Base-by-base conservation (phyloP, 768 basidiomycete genomes). In the Amanita rimosa region DNA sequence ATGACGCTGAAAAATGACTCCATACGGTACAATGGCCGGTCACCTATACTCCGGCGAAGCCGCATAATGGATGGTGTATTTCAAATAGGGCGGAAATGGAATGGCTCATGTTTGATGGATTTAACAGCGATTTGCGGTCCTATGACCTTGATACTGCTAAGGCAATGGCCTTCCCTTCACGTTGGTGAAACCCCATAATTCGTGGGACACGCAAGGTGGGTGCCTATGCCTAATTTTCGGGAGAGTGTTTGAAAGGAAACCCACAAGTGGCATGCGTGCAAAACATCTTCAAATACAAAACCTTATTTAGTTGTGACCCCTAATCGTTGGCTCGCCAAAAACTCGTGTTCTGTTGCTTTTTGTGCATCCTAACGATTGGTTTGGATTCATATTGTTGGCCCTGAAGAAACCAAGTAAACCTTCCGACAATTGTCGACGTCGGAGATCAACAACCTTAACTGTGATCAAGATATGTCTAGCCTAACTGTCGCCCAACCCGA, bases 401-500 rank as follows among this genome's bases (percentile, higher is more conserved):
- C 21, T 36, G 37, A 17, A 21, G 31, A 22, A 24, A 39, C 21
- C 17, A 39, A 39, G 2, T 21, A 17, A 39, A 39, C 38, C 9
- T 5, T 3, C 38, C 17, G 17, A 39, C 19, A 39, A 21, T 39
- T 39, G 31, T 39, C 38, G 38, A 39, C 16, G 35, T 1, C 37
- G 37, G 27, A 42, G 24, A 24, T 50, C 19, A 40, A 27, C 24
- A 39, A 51, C 46, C 46, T 27, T 49, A 27, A 53, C 47, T 36
- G 38, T 27, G 43, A 36, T 51, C 44, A 53, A 36, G 11, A 31
- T 19, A 19, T 49, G 42, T 26, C 9, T 44, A 38, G 19, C 44
- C 13, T 53, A 44, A 29, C 40, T 40, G 6, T 29, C n/a, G n/a
- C n/a, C 43, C 19, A 45, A 19, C 52, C 17, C 59, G 62, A 37